Conservation (phyloP, 2,329 filamentous ascomycete species). For the Hypomyces rosellus region DNA sequence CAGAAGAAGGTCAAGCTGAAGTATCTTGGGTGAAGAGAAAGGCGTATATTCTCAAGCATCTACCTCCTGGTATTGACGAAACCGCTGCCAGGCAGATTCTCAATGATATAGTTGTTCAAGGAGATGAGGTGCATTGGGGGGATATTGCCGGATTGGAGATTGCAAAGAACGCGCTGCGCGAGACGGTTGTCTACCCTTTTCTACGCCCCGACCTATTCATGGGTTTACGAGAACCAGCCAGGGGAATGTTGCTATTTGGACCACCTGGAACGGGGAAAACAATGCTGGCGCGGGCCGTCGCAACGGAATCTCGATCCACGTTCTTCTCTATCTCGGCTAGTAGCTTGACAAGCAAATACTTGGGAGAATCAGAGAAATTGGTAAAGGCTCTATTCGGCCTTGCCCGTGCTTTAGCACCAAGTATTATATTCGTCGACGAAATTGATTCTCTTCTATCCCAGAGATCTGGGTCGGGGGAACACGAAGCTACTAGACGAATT, state of each 20-base stretch:
- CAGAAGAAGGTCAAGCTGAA: constrained; percentile 33
- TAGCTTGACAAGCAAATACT: constrained; percentile 89
- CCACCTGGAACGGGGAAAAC: constrained; percentile 98
- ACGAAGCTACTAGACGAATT: constrained; percentile 87
- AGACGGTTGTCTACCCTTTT: constrained; percentile 96
- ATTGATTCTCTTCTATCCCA: constrained; percentile 91
- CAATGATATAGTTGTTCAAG: constrained; percentile 91
- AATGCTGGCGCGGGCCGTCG: constrained; percentile 87
- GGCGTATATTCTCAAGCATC: constrained; percentile 61
- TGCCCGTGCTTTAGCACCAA: constrained; percentile 83
- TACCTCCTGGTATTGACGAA: constrained; percentile 78
- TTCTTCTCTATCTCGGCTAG: constrained; percentile 97
- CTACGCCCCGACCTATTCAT: constrained; percentile 92
- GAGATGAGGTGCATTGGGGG: constrained; percentile 90
- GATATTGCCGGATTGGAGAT: constrained; percentile 87
- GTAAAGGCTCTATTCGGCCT: constrained; percentile 85
- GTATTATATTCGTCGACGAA: constrained; percentile 97
- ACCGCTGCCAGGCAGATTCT: constrained; percentile 83
- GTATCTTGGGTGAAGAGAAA: constrained; percentile 57
- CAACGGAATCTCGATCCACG: constrained; percentile 87
- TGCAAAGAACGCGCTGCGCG: constrained; percentile 86
- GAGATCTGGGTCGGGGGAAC: constrained; percentile 74
- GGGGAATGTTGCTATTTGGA: constrained; percentile 93
- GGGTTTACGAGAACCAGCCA: constrained; percentile 85
- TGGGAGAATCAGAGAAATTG: constrained; percentile 94